Evolutionary conservation across 345 rosid species (phyloP).

Genomic region (Syzygium grande): DNA sequence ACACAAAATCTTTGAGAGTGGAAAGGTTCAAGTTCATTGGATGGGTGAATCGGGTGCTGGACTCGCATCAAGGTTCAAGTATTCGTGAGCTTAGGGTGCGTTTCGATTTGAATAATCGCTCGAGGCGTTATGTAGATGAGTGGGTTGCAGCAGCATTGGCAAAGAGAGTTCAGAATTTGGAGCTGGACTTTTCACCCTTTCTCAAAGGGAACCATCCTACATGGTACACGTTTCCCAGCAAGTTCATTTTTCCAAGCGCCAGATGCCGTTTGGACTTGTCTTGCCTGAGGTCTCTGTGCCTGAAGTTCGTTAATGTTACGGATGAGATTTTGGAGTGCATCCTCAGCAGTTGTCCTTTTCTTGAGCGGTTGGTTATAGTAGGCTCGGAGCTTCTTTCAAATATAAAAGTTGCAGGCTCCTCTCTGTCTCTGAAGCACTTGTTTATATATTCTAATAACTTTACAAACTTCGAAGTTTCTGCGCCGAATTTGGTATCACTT

Average conservation of each 20-base stretch:
- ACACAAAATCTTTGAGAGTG: background rate
- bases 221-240: background rate
- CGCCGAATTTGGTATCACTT: slow-evolving; percentile 1
- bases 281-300: background rate
- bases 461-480: background rate
- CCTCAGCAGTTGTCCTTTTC: background rate
- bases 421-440: background rate
- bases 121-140: background rate
- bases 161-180: slow-evolving; percentile 2
- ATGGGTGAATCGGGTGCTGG: slow-evolving; percentile 1
- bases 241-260: background rate
- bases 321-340: background rate
- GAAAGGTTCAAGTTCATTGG: background rate
- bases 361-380: background rate
- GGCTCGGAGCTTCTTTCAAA: background rate
- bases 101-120: slow-evolving; percentile 1
- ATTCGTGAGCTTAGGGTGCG: background rate
- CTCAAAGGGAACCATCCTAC: background rate
- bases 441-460: background rate
- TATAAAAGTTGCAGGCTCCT: background rate
- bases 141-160: background rate
- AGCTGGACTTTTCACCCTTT: background rate
- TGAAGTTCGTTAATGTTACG: background rate
- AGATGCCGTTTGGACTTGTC: background rate
- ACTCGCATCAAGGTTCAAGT: background rate